Conservation (phyloP, 108 stramenopile genomes). For the Cyclostephanos tholiformis region DNA sequence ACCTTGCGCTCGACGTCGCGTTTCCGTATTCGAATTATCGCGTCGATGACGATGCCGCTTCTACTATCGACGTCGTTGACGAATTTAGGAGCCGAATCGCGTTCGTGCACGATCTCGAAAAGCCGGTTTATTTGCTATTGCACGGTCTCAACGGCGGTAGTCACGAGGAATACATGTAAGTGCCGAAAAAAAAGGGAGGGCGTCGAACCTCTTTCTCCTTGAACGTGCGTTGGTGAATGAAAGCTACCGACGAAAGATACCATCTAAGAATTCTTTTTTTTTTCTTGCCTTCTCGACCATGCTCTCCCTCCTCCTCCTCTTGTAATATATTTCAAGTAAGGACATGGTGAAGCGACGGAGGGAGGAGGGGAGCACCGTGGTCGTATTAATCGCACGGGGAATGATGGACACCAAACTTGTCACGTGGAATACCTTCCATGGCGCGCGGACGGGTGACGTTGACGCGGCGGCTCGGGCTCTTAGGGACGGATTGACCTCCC, state of each 20-base stretch:
- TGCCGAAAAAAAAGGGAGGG: too few species aligned
- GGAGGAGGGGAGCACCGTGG: constrained; percentile 63
- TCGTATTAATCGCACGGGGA: constrained; percentile 88
- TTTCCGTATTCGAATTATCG: constrained; percentile 55
- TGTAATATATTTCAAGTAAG: background rate
- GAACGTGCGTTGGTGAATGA: too few species aligned
- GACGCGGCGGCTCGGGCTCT: constrained; percentile 68
- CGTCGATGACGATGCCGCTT: background rate
- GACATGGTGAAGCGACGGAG: constrained; percentile 72
- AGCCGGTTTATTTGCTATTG: constrained; percentile 84
- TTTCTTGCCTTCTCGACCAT: background rate
- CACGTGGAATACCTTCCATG: constrained; percentile 85
- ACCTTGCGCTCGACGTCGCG: constrained; percentile 81
- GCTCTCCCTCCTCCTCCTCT: too few species aligned
- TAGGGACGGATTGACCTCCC: constrained; percentile 46
- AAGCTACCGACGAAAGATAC: too few species aligned
- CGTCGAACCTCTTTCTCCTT: too few species aligned
- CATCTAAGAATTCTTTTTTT: too few species aligned
- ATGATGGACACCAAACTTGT: constrained; percentile 80
- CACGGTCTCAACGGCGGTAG: constrained; percentile 92
- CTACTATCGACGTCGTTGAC: background rate
- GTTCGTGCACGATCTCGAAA: constrained; percentile 52
- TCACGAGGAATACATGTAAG: constrained; percentile 77
- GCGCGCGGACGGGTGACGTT: constrained; percentile 84
- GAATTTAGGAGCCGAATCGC: constrained; percentile 3